phyloP scores from a whole-genome alignment of 1,284 basidiomycete species.

The Cutaneotrichosporon cutaneum region DNA sequence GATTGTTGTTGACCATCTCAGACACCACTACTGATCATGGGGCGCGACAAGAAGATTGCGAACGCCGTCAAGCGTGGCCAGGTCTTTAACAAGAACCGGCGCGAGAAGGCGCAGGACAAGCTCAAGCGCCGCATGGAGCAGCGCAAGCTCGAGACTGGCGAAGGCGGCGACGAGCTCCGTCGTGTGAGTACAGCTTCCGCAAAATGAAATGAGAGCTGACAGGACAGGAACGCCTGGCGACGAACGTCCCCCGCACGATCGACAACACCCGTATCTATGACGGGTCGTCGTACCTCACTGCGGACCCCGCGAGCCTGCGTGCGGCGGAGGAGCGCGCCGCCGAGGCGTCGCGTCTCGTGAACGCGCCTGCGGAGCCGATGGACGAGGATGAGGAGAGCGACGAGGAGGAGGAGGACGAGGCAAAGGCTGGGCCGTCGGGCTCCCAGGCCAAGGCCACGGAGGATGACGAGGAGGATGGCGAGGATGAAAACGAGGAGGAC shows the following conservation, averaged over 20 bases:
- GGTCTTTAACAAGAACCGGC: slow-evolving; percentile 69
- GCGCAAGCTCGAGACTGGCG: slow-evolving; percentile 41
- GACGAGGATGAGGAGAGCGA: slow-evolving; percentile 29
- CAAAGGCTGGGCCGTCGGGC: slow-evolving; percentile 44
- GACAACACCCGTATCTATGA: slow-evolving; percentile 92
- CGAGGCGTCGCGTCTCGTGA: slow-evolving; percentile 39
- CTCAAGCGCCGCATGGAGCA: slow-evolving; percentile 74
- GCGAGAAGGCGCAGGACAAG: slow-evolving; percentile 76
- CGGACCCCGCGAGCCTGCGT: slow-evolving; percentile 59
- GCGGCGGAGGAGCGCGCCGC: slow-evolving; percentile 42
- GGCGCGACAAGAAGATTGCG: slow-evolving; percentile 59
- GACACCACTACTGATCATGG: slow-evolving; percentile 33
- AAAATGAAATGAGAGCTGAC: not conserved
- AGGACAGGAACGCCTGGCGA: slow-evolving; percentile 70
- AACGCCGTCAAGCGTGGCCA: slow-evolving; percentile 85
- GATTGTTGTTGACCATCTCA: not conserved
- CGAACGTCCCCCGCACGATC: slow-evolving; percentile 85
- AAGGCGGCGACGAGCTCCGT: slow-evolving; percentile 43
- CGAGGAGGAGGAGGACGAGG: slow-evolving; percentile 53
- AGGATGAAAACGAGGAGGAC: slow-evolving; percentile 64
- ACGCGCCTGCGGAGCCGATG: slow-evolving; percentile 25
- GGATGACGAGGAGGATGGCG: slow-evolving; percentile 25
- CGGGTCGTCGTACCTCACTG: slow-evolving; percentile 70
- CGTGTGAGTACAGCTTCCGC: slow-evolving; percentile 27
- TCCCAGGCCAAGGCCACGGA: slow-evolving; percentile 17